A percentile compares a stretch with the other conserved stretches of the same genome.
Conservation (phyloP, 805 yeast genomes). For the Kluyveromyces wickerhamii region DNA sequence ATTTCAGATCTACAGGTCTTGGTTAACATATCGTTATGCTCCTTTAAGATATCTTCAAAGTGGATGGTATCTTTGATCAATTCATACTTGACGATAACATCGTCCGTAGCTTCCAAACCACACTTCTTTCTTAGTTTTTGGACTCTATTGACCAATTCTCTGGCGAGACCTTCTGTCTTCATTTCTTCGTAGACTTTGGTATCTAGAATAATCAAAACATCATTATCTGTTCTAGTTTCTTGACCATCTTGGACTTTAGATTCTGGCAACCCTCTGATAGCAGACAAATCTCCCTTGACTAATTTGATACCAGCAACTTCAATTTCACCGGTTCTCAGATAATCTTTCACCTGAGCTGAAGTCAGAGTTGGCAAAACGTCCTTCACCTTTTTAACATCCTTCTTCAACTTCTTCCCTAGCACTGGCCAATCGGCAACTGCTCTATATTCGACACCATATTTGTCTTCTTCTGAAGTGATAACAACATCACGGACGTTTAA, state of each 20-base stretch:
- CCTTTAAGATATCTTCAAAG: slow-evolving; percentile 50
- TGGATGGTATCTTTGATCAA: slow-evolving; percentile 55
- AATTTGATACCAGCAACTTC: slow-evolving; percentile 85
- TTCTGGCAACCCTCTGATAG: slow-evolving; percentile 81
- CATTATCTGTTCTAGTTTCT: slow-evolving; percentile 82
- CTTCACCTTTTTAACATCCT: slow-evolving; percentile 89
- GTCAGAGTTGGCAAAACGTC: slow-evolving; percentile 80
- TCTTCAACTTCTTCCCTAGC: slow-evolving; percentile 92
- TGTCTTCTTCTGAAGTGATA: slow-evolving; percentile 83
- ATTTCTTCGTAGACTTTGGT: slow-evolving; percentile 80
- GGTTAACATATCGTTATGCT: slow-evolving; percentile 58
- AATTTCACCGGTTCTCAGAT: slow-evolving; percentile 62
- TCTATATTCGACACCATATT: slow-evolving; percentile 84
- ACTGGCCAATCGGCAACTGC: slow-evolving; percentile 99
- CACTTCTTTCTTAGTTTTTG: slow-evolving; percentile 96
- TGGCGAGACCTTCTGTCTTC: slow-evolving; percentile 89
- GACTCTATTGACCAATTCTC: slow-evolving; percentile 94
- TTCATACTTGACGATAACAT: slow-evolving; percentile 77
- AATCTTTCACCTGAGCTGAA: slow-evolving; percentile 74
- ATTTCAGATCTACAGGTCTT: slow-evolving; percentile 65
- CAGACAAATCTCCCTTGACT: slow-evolving; percentile 81
- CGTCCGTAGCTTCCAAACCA: slow-evolving; percentile 91
- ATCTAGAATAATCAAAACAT: slow-evolving; percentile 84
- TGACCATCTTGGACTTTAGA: slow-evolving; percentile 56
- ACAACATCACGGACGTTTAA: slow-evolving; percentile 83